These are phyloP conservation scores for Aspergillus ostianus DNA, from an alignment of 495 filamentous ascomycete species.

Conservation along the genomic window DNA sequence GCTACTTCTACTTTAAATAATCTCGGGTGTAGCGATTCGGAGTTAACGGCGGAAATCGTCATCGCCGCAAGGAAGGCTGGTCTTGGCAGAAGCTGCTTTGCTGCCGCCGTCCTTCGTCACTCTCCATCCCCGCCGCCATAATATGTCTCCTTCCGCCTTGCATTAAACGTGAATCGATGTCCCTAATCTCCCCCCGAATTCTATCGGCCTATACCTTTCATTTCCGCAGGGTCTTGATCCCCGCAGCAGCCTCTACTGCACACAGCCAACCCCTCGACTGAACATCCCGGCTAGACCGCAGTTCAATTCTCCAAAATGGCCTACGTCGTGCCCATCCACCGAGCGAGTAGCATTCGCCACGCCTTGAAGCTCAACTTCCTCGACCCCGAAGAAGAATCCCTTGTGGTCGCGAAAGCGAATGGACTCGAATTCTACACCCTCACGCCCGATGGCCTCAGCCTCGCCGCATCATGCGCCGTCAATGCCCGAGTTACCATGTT, in stretches of 20 bases:
- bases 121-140: neutral
- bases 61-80: neutral
- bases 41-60: neutral
- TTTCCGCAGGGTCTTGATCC: neutral
- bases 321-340: conserved; percentile 91
- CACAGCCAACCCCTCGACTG: neutral
- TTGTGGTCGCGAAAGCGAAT: conserved; percentile 93
- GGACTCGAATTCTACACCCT: conserved; percentile 80
- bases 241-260: neutral
- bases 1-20: too few species aligned
- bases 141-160: neutral
- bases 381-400: conserved; percentile 67
- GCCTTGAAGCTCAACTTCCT: conserved; percentile 79
- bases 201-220: neutral
- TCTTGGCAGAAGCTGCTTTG: neutral
- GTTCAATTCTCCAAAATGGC: conserved; percentile 60
- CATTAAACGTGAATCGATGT: neutral
- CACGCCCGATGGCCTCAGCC: conserved; percentile 56
- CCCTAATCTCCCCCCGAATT: neutral
- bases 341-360: conserved; percentile 84
- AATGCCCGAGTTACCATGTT: conserved; percentile 87
- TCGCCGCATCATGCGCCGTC: conserved; percentile 62
- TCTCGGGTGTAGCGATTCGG: neutral
- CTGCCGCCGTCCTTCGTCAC: neutral
- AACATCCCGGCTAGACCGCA: neutral